Conservation (phyloP, 495 filamentous ascomycete genomes). For the Talaromyces thailandensis region DNA sequence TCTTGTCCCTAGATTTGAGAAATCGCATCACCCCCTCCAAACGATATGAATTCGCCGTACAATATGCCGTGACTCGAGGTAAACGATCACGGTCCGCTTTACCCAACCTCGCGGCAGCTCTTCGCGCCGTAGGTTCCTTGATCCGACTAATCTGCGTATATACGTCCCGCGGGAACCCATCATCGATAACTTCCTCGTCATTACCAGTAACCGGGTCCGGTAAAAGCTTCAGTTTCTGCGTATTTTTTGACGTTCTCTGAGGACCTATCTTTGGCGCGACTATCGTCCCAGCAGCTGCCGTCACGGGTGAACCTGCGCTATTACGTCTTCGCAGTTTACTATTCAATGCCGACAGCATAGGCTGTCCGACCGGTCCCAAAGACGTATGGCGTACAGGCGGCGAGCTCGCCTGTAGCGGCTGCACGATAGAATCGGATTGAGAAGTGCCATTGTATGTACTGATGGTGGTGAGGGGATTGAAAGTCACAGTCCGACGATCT, state of each 20-base stretch:
- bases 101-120: slow-evolving; percentile 86
- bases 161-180: slow-evolving; percentile 70
- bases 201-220: slow-evolving; percentile 81
- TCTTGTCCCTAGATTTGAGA: slow-evolving; percentile 69
- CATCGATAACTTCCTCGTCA: slow-evolving; percentile 30
- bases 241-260: slow-evolving; percentile 87
- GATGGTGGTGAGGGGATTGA: slow-evolving; percentile 58
- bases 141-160: slow-evolving; percentile 94
- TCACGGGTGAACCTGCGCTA: slow-evolving; percentile 60
- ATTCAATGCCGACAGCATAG: slow-evolving; percentile 74
- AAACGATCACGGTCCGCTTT: slow-evolving; percentile 85
- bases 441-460: slow-evolving; percentile 42
- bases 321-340: slow-evolving; percentile 79
- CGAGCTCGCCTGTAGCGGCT: slow-evolving; percentile 30
- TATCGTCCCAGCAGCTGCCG: slow-evolving; percentile 27
- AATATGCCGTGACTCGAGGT: slow-evolving; percentile 91
- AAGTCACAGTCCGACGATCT: slow-evolving; percentile 54
- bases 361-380: slow-evolving; percentile 38
- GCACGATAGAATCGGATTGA: slow-evolving; percentile 33
- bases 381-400: slow-evolving; percentile 27
- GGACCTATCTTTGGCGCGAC: slow-evolving; percentile 76
- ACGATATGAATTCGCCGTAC: slow-evolving; percentile 82
- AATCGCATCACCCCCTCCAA: slow-evolving; percentile 82
- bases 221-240: slow-evolving; percentile 90
- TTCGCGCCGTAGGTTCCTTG: slow-evolving; percentile 87